Evolutionary conservation across 495 filamentous ascomycete genomes (phyloP).

Genomic region (Cercophora samala): DNA sequence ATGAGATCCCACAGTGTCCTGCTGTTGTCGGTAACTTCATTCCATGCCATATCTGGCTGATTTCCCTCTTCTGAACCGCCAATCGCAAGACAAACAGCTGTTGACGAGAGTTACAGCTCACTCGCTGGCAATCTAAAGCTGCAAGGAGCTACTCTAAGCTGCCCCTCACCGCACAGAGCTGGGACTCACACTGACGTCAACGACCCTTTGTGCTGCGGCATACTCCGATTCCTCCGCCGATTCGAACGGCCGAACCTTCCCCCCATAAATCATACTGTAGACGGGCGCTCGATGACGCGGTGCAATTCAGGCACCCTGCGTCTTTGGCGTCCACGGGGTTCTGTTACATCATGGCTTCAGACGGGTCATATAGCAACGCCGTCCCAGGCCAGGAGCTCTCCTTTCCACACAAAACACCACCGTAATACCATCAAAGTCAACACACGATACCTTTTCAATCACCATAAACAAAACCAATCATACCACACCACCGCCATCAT

Average conservation of each 20-base stretch:
- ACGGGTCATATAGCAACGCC: not conserved
- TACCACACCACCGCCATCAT: conserved; percentile 2
- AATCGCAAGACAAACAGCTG: not conserved
- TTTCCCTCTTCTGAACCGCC: not conserved
- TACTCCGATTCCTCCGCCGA: not conserved
- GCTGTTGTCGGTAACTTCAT: not conserved
- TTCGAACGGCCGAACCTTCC: not conserved
- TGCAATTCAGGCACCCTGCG: conserved; percentile 1
- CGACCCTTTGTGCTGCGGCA: not conserved
- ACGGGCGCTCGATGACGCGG: not conserved
- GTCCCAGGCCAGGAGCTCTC: not conserved
- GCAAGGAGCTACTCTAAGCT: not conserved
- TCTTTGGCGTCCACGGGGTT: not conserved
- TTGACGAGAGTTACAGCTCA: not conserved
- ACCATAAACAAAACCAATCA: no score
- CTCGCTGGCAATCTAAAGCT: not conserved
- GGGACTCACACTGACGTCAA: not conserved
- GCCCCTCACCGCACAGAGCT: not conserved
- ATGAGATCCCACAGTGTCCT: not conserved
- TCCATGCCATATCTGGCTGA: no score
- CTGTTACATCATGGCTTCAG: conserved; percentile 18
- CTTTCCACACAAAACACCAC: not conserved
- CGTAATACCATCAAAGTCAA: not conserved
- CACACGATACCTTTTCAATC: conserved; percentile 44
- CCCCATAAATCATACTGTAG: not conserved